Evolutionary conservation across 192 early-diverging fungal species (phyloP), one percentile per base, ranked within the genome.

Genomic region (Obelidium mucronatum): DNA sequence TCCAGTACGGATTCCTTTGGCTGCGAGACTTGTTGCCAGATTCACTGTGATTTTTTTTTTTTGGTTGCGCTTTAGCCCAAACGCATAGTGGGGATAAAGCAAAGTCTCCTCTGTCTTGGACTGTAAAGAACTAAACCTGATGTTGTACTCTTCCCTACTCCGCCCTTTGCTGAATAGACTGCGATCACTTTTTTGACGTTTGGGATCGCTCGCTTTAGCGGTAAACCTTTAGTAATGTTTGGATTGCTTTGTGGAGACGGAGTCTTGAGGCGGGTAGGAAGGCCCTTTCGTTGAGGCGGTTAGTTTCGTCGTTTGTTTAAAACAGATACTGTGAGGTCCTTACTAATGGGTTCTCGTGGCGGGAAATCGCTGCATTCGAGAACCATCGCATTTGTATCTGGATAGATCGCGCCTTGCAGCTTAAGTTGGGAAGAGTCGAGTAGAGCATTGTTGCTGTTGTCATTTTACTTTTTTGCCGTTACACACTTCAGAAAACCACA

Each of bases 71-170:
- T n/a, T n/a, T n/a, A n/a, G n/a, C n/a, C n/a, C n/a, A n/a, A n/a
- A n/a, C n/a, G n/a, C n/a, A 24, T 31, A 31, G 55, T 22, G 55
- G 6, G 6, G 26, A 58, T 6, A 58, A 22, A 8, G 30, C 42
- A 31, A 55, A 73, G 6, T 4, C 22, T 33, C 19, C 22, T 11
- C 24, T 24, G 8, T 62, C 6, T 39, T 39, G 22, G n/a, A 28
- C 26, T 51, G 24, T 26, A 28, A 55, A 30, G 33, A 5, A 48
- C 44, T 34, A 54, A 85, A 93, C 93, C 92, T 60, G 93, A 84
- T 19, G 91, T 91, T 0, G 94, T 97, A 13, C 93, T 94, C 68
- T 97, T 97, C 22, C 95, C 95, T 1, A 96, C 94, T 5, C 95
- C 95, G 39, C 95, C 95, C 75, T 97, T 97, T 40, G 92, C 94